These are phyloP conservation scores for Camelina hispida DNA, from an alignment of 345 rosid genomes.

Conservation along the genomic window DNA sequence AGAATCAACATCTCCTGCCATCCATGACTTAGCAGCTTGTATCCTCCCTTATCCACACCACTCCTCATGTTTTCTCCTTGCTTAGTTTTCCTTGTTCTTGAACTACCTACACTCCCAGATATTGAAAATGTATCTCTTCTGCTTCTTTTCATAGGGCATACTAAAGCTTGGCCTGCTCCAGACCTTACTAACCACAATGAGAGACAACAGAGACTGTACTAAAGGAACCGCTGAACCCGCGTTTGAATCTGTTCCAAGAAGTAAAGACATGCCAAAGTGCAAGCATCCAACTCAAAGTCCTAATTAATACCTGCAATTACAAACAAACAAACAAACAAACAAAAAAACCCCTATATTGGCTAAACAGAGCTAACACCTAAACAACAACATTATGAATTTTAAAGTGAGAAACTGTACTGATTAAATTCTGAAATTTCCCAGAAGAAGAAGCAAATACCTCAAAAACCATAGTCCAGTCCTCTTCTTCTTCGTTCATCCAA, in stretches of 20 bases:
- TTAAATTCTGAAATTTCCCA: not conserved
- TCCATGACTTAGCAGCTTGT: slow-evolving; percentile 62
- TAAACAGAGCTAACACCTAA: not conserved
- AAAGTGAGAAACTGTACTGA: slow-evolving; percentile 19
- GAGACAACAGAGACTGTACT: slow-evolving; percentile 67
- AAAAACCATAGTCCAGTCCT: slow-evolving; percentile 55
- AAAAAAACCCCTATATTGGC: not conserved
- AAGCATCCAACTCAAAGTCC: slow-evolving; percentile 79
- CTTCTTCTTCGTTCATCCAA: slow-evolving; percentile 47
- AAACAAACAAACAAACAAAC: not conserved
- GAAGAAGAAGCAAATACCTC: slow-evolving; percentile 53
- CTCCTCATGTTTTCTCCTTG: slow-evolving; percentile 40
- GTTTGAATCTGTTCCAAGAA: slow-evolving; percentile 78
- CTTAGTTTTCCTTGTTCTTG: slow-evolving; percentile 39
- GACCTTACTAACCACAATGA: slow-evolving; percentile 56
- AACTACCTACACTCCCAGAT: slow-evolving; percentile 41
- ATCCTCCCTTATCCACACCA: slow-evolving; percentile 46
- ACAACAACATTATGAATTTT: not conserved
- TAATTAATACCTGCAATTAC: slow-evolving; percentile 56
- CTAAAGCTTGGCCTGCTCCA: slow-evolving; percentile 52
- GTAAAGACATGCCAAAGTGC: slow-evolving; percentile 74
- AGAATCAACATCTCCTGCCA: slow-evolving; percentile 46
- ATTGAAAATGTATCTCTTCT: slow-evolving; percentile 53
- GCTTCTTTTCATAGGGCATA: slow-evolving; percentile 41
- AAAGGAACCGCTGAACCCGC: slow-evolving; percentile 83